phyloP scores from a whole-genome alignment of 768 basidiomycete genomes.

The Collybia sp. region DNA sequence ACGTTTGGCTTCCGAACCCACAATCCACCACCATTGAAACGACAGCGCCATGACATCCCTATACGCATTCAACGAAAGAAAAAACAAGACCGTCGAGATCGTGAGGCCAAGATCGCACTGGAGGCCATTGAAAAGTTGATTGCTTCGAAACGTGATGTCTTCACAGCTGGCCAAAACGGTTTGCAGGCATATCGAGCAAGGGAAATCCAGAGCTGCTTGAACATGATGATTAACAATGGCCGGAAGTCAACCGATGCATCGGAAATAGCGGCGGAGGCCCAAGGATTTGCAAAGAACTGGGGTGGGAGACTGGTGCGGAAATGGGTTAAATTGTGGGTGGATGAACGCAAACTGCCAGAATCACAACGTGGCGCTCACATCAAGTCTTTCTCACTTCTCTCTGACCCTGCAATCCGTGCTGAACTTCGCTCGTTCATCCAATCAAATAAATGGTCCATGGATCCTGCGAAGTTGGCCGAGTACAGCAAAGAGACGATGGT shows the following conservation, averaged over 20 bases:
- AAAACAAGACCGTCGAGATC: slow-evolving; percentile 2
- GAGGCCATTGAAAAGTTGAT: slow-evolving; percentile 19
- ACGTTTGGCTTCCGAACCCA: slow-evolving; percentile 1
- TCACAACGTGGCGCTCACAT: slow-evolving; percentile 19
- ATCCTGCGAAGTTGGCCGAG: slow-evolving; percentile 24
- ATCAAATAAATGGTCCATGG: slow-evolving; percentile 30
- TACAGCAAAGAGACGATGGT: slow-evolving; percentile 19
- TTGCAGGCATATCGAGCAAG: slow-evolving; percentile 20
- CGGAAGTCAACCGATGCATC: slow-evolving; percentile 16
- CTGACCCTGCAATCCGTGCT: slow-evolving; percentile 19
- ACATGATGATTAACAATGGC: slow-evolving; percentile 23
- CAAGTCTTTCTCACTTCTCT: slow-evolving; percentile 21
- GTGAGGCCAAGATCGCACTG: slow-evolving; percentile 7
- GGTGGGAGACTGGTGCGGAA: slow-evolving; percentile 16
- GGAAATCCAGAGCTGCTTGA: slow-evolving; percentile 21
- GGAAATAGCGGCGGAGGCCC: slow-evolving; percentile 19
- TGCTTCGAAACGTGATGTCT: slow-evolving; percentile 15
- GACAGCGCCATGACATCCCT: slow-evolving; percentile 15
- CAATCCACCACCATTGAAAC: slow-evolving; percentile 15
- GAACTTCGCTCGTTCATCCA: slow-evolving; percentile 23
- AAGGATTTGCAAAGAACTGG: slow-evolving; percentile 26
- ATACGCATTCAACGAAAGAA: slow-evolving; percentile 2
- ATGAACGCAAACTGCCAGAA: slow-evolving; percentile 14
- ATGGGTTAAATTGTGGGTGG: slow-evolving; percentile 21
- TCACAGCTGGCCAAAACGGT: slow-evolving; percentile 18